A percentile compares a stretch with the other conserved stretches of the same genome.
phyloP scores from a whole-genome alignment of 257 asterid species.

The Solanum sejunctum region DNA sequence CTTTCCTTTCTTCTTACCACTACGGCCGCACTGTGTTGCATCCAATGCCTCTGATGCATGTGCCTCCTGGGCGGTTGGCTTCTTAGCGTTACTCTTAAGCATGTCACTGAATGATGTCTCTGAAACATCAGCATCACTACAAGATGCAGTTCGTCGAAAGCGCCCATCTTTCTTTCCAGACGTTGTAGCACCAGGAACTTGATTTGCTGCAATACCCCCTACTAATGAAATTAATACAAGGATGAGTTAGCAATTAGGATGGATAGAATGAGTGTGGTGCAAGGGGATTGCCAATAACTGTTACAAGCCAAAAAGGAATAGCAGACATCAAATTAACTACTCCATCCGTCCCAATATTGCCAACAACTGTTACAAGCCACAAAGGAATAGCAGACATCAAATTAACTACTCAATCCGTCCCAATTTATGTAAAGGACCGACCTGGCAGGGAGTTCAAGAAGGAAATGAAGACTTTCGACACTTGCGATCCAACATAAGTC shows the following conservation, averaged over 20 bases:
- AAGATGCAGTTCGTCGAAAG: conserved; percentile 59
- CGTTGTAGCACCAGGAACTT: conserved; percentile 17
- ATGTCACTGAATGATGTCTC: conserved; percentile 95
- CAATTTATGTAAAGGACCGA: background rate
- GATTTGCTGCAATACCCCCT: conserved; percentile 38
- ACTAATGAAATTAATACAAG: background rate
- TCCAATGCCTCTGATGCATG: conserved; percentile 26
- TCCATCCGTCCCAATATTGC: background rate
- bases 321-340: background rate
- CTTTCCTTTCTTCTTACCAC: conserved; percentile 88
- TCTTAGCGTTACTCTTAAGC: conserved; percentile 73
- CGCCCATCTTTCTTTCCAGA: conserved; percentile 48
- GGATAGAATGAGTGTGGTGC: background rate
- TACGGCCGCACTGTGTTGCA: conserved; percentile 30
- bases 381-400: background rate
- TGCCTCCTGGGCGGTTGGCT: conserved; percentile 44
- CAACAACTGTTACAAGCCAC: background rate
- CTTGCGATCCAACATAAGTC: background rate
- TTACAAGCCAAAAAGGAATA: background rate
- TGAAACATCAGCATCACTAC: conserved; percentile 61
- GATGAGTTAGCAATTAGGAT: background rate
- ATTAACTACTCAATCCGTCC: background rate
- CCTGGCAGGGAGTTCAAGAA: background rate
- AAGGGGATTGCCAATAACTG: background rate
- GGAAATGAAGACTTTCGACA: background rate